phyloP scores from a whole-genome alignment of 2,329 filamentous ascomycete species.

The Stagonosporopsis tanaceti region DNA sequence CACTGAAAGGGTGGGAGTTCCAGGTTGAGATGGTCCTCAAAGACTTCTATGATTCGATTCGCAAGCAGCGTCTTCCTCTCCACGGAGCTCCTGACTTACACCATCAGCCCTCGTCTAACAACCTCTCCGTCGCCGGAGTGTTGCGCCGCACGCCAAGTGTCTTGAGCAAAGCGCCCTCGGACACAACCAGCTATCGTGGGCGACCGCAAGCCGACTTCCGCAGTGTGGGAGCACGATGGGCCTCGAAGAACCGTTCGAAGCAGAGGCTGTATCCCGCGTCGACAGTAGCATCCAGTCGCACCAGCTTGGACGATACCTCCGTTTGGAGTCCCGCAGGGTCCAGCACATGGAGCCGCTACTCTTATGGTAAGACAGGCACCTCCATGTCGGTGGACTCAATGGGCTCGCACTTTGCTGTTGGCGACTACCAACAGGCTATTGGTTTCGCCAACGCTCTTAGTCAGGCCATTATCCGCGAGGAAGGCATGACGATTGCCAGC shows the following conservation, averaged over 20 bases:
- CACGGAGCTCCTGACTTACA: conserved; percentile 71
- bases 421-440: conserved; percentile 93
- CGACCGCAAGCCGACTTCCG: conserved; percentile 69
- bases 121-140: conserved; percentile 74
- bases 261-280: conserved; percentile 78
- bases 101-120: conserved; percentile 62
- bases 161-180: conserved; percentile 90
- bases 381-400: conserved; percentile 94
- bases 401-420: conserved; percentile 75
- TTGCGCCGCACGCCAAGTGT: conserved; percentile 89
- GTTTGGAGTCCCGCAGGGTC: conserved; percentile 91
- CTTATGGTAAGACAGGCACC: conserved; percentile 86
- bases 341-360: conserved; percentile 96
- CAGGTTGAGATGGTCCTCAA: conserved; percentile 92
- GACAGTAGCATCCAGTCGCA: conserved; percentile 87
- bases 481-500: conserved; percentile 65
- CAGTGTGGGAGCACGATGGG: conserved; percentile 74
- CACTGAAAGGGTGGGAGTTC: conserved; percentile 81
- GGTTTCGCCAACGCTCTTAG: conserved; percentile 96
- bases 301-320: conserved; percentile 91
- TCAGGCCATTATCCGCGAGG: conserved; percentile 94
- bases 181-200: conserved; percentile 77
- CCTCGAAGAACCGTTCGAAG: conserved; percentile 84
- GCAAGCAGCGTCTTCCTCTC: conserved; percentile 83
- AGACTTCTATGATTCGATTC: conserved; percentile 89